Base-by-base conservation (phyloP, 2,329 filamentous ascomycete genomes). In the Aspergillus chevalieri region DNA sequence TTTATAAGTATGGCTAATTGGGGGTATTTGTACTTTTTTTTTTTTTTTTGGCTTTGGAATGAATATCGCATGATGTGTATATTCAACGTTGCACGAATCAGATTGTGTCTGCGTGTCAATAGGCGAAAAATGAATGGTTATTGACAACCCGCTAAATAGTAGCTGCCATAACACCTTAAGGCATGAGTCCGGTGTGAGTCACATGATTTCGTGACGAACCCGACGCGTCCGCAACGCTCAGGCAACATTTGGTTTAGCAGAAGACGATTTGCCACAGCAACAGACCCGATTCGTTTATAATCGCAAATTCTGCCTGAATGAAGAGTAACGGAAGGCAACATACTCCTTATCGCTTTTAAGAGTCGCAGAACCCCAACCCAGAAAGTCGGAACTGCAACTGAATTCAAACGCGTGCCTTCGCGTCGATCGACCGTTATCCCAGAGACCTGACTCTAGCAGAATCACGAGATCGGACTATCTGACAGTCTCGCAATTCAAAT, bases 191-290 rank as follows among this genome's bases (percentile, higher is more conserved):
- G 19, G 2, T 3, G 9, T 10, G 22, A 19, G 9, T 2, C 67
- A 70, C 66, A 65, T 70, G 67, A 70, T 48, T 39, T 65, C 67
- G 67, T 57, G 67, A 67, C 61, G 49, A 55, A 12, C 50, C 55
- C 47, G 59, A 68, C 66, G 66, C 65, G 65, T 67, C 61, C 26
- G 47, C 42, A 50, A 48, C 46, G 26, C 15, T 50, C 51, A 47
- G 47, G 34, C 43, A 46, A 19, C 33, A 14, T 21, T 22, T 39
- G 38, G 38, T 19, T 19, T 41, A 6, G 38, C 19, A 41, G 38
- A 41, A 41, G 38, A 41, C 26, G 19, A 46, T 52, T 62, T 60
- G 57, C 57, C 55, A 59, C 58, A 62, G 53, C 55, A 57, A 53
- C 50, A 50, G 44, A 48, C 33, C 21, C 12, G 14, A 42, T 12